A percentile compares a stretch with the other conserved stretches of the same genome.
Conservation (phyloP, 345 rosid genomes). For the Aquilaria malaccensis region DNA sequence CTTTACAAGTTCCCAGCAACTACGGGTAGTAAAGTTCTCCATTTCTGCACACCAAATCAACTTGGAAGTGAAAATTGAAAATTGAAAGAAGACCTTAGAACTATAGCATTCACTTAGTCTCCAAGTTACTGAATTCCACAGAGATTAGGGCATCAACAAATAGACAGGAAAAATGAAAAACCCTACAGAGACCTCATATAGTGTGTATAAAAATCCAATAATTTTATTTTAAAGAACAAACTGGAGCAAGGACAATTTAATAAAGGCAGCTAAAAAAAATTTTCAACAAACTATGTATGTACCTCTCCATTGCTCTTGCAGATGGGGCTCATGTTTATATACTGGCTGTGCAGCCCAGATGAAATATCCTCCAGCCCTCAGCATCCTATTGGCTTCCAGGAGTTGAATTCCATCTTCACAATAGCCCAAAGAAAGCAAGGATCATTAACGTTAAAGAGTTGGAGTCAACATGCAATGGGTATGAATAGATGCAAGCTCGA, state of each 20-base stretch:
- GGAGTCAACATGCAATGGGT: neutral
- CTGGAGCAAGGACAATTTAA: neutral
- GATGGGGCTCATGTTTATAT: conserved; percentile 42
- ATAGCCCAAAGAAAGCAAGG: conserved; percentile 9
- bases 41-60: conserved; percentile 35
- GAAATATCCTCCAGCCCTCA: conserved; percentile 66
- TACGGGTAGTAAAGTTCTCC: conserved; percentile 36
- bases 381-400: conserved; percentile 60
- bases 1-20: conserved; percentile 59
- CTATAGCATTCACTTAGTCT: neutral
- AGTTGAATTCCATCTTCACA: conserved; percentile 51
- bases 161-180: neutral
- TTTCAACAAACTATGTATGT: neutral
- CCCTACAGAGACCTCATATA: neutral
- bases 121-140: neutral
- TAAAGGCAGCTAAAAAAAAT: neutral
- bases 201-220: neutral
- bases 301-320: conserved; percentile 58
- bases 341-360: conserved; percentile 58
- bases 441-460: conserved; percentile 5
- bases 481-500: neutral
- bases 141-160: neutral
- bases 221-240: neutral
- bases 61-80: conserved; percentile 5
- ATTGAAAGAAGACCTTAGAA: neutral